Evolutionary conservation across 2,329 filamentous ascomycete species (phyloP).

Genomic region (Nannizzia gypsea): DNA sequence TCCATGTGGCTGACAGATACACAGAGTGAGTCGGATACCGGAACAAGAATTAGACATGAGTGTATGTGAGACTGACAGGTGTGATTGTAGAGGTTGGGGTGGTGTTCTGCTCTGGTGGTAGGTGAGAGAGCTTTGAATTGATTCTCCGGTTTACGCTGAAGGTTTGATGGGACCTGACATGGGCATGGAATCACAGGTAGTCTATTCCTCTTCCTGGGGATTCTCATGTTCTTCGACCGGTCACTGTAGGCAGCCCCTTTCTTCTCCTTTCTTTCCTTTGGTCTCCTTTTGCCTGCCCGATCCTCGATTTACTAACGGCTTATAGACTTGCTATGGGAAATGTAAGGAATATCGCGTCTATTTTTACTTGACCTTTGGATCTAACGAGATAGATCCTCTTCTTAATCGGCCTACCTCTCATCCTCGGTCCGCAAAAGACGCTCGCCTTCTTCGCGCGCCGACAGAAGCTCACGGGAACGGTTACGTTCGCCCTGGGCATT

Average conservation of each 20-base stretch:
- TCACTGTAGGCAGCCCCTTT: slow-evolving; percentile 56
- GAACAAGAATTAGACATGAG: no score
- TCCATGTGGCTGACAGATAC: slow-evolving; percentile 94
- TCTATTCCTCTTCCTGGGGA: slow-evolving; percentile 87
- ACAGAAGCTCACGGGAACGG: slow-evolving; percentile 85
- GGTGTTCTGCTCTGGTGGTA: slow-evolving; percentile 95
- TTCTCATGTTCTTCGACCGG: slow-evolving; percentile 95
- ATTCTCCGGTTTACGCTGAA: not conserved
- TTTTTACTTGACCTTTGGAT: slow-evolving; percentile 4
- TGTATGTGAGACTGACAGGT: no score
- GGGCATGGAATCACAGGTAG: slow-evolving; percentile 50
- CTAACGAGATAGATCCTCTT: slow-evolving; percentile 68
- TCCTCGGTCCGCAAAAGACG: slow-evolving; percentile 87
- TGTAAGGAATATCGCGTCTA: slow-evolving; percentile 37
- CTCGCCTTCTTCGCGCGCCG: slow-evolving; percentile 85
- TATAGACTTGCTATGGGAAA: slow-evolving; percentile 92
- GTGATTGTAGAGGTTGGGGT: slow-evolving; percentile 69
- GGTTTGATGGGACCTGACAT: not conserved
- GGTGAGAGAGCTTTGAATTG: slow-evolving; percentile 32
- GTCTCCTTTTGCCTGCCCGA: no score
- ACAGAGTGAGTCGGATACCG: slow-evolving; percentile 57
- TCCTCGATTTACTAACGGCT: slow-evolving; percentile 1
- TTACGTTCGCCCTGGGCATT: slow-evolving; percentile 75
- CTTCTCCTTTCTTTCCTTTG: no score
- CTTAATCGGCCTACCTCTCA: slow-evolving; percentile 87